Percentiles rank a stretch among this genome's conserved stretches.
Evolutionary conservation across 805 yeast genomes (phyloP).

Genomic region (Myxozyma geophila): DNA sequence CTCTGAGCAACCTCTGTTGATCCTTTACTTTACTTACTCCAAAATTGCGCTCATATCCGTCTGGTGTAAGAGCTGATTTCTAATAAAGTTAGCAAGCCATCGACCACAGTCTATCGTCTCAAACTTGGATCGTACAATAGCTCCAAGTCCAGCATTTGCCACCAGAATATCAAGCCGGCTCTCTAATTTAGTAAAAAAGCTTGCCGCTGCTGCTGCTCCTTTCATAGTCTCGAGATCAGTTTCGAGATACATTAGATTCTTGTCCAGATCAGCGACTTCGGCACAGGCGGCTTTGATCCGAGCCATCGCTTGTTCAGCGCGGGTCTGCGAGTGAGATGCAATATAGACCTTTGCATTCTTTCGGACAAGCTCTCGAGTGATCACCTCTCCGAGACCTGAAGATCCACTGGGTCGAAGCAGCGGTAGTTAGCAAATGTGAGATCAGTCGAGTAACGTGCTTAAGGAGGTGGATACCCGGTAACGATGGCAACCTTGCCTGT

Average conservation of each 20-base stretch:
- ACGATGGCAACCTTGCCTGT: slow-evolving; percentile 30
- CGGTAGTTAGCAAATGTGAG: neutral
- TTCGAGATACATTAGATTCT: slow-evolving; percentile 26
- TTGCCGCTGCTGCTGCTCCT: slow-evolving; percentile 26
- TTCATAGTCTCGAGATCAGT: slow-evolving; percentile 30
- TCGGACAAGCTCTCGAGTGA: slow-evolving; percentile 27
- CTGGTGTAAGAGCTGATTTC: slow-evolving; percentile 28
- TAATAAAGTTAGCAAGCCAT: neutral
- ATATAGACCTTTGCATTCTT: slow-evolving; percentile 35
- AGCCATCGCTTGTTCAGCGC: slow-evolving; percentile 29
- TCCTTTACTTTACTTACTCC: slow-evolving; percentile 16
- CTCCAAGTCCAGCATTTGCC: slow-evolving; percentile 71
- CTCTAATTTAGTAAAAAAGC: slow-evolving; percentile 51
- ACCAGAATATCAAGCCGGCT: slow-evolving; percentile 60
- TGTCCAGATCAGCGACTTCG: slow-evolving; percentile 16
- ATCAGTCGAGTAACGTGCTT: neutral
- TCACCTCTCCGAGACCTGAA: slow-evolving; percentile 35
- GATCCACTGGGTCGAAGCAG: slow-evolving; percentile 19
- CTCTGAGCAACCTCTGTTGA: too few relatives aligned
- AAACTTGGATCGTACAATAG: slow-evolving; percentile 13
- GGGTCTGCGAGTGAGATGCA: slow-evolving; percentile 23
- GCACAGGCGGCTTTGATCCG: slow-evolving; percentile 18
- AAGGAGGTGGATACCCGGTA: slow-evolving; percentile 24
- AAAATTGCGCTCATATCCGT: slow-evolving; percentile 33
- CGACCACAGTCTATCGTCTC: neutral